phyloP scores from a whole-genome alignment of 2,329 filamentous ascomycete genomes.

The Cladosporium sp. region DNA sequence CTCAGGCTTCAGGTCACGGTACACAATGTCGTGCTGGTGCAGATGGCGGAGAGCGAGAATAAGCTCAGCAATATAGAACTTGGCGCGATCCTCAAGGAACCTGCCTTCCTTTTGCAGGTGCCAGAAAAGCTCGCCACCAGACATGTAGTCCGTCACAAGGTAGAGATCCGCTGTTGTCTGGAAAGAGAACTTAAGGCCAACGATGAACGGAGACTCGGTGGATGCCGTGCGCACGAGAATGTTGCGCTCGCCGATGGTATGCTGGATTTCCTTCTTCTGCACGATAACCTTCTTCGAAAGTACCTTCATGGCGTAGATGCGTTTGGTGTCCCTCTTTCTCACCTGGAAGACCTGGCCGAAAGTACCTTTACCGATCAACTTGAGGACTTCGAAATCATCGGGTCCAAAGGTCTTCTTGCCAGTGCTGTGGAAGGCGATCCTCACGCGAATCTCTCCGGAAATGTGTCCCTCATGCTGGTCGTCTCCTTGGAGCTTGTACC shows the following conservation, averaged over 20 bases:
- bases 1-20: slow-evolving; percentile 93
- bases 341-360: slow-evolving; percentile 99
- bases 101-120: slow-evolving; percentile 95
- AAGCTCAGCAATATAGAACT: slow-evolving; percentile 98
- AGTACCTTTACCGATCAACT: slow-evolving; percentile 94
- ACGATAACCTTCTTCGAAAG: slow-evolving; percentile 99
- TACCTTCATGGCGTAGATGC: slow-evolving; percentile 99
- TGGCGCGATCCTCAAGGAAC: slow-evolving; percentile 88
- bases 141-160: slow-evolving; percentile 99
- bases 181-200: slow-evolving; percentile 97
- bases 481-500: slow-evolving; percentile 76
- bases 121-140: slow-evolving; percentile 96
- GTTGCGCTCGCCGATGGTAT: slow-evolving; percentile 94
- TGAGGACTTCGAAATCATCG: slow-evolving; percentile 90
- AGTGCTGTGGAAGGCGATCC: slow-evolving; percentile 76
- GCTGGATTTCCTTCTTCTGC: slow-evolving; percentile 98
- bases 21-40: slow-evolving; percentile 95
- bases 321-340: slow-evolving; percentile 88
- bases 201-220: slow-evolving; percentile 93
- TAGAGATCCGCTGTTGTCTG: slow-evolving; percentile 95
- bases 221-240: slow-evolving; percentile 95
- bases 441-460: slow-evolving; percentile 79
- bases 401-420: slow-evolving; percentile 91
- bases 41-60: slow-evolving; percentile 92
- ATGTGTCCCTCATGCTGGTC: slow-evolving; percentile 58